phyloP scores from a whole-genome alignment of 768 basidiomycete genomes.

The Suillus plorans region DNA sequence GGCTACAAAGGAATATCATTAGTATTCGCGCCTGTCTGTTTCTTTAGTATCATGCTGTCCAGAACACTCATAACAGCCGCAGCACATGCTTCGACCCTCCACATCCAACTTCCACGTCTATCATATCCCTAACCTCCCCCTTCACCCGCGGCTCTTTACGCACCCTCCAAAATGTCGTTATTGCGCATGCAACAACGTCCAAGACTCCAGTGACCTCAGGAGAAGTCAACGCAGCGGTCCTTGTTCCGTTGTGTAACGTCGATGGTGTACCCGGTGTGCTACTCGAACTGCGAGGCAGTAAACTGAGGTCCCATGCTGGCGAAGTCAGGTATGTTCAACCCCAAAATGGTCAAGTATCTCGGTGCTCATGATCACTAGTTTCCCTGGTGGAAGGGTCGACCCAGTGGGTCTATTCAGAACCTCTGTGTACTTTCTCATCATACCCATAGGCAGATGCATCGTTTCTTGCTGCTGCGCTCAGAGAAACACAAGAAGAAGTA shows the following conservation, averaged over 20 bases:
- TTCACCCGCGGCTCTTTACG: conserved; percentile 36
- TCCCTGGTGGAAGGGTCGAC: conserved; percentile 70
- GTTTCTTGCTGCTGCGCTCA: neutral
- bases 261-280: conserved; percentile 62
- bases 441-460: neutral
- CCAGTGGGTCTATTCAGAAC: conserved; percentile 30
- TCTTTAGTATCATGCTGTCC: conserved; percentile 20
- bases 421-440: neutral
- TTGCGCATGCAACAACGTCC: neutral
- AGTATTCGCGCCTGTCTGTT: neutral
- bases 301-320: conserved; percentile 70
- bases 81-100: conserved; percentile 8
- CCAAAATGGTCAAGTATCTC: neutral
- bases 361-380: conserved; percentile 42
- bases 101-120: conserved; percentile 6
- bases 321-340: conserved; percentile 64
- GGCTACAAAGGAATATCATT: neutral
- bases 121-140: conserved; percentile 34
- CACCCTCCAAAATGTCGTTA: neutral
- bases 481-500: conserved; percentile 1
- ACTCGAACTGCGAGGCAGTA: conserved; percentile 67
- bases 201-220: conserved; percentile 19
- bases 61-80: conserved; percentile 23
- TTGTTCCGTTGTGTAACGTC: conserved; percentile 80
- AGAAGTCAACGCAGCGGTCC: conserved; percentile 61